phyloP scores from a whole-genome alignment of 805 yeast genomes.

The Suhomyces sp. region DNA sequence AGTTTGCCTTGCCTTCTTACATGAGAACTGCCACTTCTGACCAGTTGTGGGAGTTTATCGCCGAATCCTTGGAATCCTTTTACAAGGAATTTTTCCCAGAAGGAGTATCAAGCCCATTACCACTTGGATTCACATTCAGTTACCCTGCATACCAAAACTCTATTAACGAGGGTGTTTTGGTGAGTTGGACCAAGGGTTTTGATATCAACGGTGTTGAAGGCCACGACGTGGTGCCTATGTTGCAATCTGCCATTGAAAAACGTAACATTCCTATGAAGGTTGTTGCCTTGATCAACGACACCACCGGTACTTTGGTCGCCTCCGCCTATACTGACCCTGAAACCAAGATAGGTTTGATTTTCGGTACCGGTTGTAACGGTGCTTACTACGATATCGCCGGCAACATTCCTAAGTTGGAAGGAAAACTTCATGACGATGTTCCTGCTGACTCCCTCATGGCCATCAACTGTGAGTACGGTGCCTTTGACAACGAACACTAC shows the following conservation, averaged over 20 bases:
- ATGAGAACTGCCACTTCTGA: slow-evolving; percentile 79
- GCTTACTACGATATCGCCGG: slow-evolving; percentile 81
- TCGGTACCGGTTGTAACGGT: slow-evolving; percentile 97
- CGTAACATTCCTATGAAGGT: slow-evolving; percentile 74
- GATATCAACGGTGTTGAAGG: slow-evolving; percentile 94
- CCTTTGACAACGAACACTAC: slow-evolving; percentile 86
- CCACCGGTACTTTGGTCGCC: slow-evolving; percentile 96
- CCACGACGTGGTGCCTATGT: slow-evolving; percentile 87
- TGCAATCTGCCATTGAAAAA: slow-evolving; percentile 68
- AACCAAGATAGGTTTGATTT: slow-evolving; percentile 91
- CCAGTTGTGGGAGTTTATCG: slow-evolving; percentile 82
- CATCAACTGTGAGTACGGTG: slow-evolving; percentile 97
- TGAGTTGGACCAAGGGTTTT: slow-evolving; percentile 97
- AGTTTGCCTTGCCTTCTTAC: slow-evolving; percentile 71
- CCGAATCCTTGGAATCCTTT: slow-evolving; percentile 72
- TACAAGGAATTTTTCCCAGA: slow-evolving; percentile 65
- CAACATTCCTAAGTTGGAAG: slow-evolving; percentile 79
- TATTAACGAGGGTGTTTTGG: slow-evolving; percentile 82
- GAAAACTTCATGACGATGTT: slow-evolving; percentile 63
- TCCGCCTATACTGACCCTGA: slow-evolving; percentile 87
- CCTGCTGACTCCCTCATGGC: slow-evolving; percentile 75
- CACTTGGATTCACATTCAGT: slow-evolving; percentile 91
- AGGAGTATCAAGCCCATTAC: slow-evolving; percentile 51
- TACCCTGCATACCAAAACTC: slow-evolving; percentile 84
- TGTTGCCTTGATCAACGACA: slow-evolving; percentile 92